Evolutionary conservation across 164 flowering plant species (phyloP).

Genomic region (Kalanchoe fedtschenkoi): DNA sequence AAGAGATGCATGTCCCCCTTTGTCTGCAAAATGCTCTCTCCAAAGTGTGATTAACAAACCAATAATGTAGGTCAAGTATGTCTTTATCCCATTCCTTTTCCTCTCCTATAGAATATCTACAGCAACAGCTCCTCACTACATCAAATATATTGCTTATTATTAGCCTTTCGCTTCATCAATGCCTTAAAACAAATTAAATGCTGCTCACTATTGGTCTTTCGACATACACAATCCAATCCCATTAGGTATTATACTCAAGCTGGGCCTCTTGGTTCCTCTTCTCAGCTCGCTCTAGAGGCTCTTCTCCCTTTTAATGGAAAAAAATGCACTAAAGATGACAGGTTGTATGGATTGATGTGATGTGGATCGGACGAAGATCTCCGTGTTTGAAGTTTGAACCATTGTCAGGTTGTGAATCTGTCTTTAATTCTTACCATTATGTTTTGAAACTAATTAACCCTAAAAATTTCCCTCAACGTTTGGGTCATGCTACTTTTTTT

Average conservation of each 20-base stretch:
- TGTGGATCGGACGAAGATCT: too few species aligned
- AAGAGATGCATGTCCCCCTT: slow-evolving; percentile 10
- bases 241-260: slow-evolving; percentile 1
- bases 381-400: neutral
- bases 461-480: neutral
- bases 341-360: too few species aligned
- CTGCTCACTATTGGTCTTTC: slow-evolving; percentile 1
- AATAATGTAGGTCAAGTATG: too few species aligned
- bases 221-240: too few species aligned
- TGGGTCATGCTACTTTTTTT: neutral
- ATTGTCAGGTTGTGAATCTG: neutral
- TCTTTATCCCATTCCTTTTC: slow-evolving; percentile 1
- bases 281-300: too few species aligned
- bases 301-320: neutral
- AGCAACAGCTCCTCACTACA: slow-evolving; percentile 16
- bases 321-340: neutral
- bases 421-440: too few species aligned
- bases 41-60: neutral
- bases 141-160: too few species aligned
- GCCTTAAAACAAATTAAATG: slow-evolving; percentile 2
- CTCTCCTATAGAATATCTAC: neutral
- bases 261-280: neutral
- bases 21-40: slow-evolving; percentile 10
- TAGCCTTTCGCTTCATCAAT: neutral
- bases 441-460: neutral